These are phyloP conservation scores for Phaffomyces thermotolerans DNA, from an alignment of 805 yeast genomes.

Conservation along the genomic window DNA sequence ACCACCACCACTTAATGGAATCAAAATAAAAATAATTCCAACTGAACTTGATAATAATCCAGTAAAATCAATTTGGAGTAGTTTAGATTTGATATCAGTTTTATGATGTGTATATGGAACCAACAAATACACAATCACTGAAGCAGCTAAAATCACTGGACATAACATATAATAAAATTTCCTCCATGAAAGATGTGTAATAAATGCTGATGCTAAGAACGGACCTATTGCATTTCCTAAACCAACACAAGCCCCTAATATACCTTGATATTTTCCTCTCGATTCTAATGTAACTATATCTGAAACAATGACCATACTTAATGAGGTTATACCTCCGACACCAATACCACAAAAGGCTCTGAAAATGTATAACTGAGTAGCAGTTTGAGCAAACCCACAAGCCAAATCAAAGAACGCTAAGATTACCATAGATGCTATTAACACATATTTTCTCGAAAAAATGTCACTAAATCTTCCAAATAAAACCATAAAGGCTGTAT, in stretches of 20 bases:
- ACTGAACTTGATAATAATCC: slow-evolving; percentile 44
- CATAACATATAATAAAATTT: slow-evolving; percentile 32
- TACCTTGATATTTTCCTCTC: slow-evolving; percentile 53
- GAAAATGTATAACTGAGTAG: slow-evolving; percentile 42
- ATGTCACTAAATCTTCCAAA: slow-evolving; percentile 51
- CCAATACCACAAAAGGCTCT: slow-evolving; percentile 53
- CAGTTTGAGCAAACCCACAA: slow-evolving; percentile 44
- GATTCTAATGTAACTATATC: slow-evolving; percentile 47
- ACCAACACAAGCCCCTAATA: slow-evolving; percentile 43
- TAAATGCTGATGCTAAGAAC: slow-evolving; percentile 34
- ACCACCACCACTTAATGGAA: slow-evolving; percentile 56
- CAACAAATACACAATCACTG: slow-evolving; percentile 1
- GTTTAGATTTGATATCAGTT: slow-evolving; percentile 1
- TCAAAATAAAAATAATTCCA: slow-evolving; percentile 37
- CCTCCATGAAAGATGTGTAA: slow-evolving; percentile 31
- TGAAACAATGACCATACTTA: slow-evolving; percentile 45
- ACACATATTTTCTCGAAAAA: slow-evolving; percentile 41
- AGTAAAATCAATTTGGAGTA: slow-evolving; percentile 40
- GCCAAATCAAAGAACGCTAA: slow-evolving; percentile 40
- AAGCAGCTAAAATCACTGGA: slow-evolving; percentile 20
- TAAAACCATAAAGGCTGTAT: slow-evolving; percentile 43
- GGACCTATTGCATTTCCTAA: slow-evolving; percentile 41
- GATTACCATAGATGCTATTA: slow-evolving; percentile 33
- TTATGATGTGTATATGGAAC: slow-evolving; percentile 28
- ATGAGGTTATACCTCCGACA: slow-evolving; percentile 43